phyloP scores from a whole-genome alignment of 768 basidiomycete genomes.

The Infundibulicybe gibba region DNA sequence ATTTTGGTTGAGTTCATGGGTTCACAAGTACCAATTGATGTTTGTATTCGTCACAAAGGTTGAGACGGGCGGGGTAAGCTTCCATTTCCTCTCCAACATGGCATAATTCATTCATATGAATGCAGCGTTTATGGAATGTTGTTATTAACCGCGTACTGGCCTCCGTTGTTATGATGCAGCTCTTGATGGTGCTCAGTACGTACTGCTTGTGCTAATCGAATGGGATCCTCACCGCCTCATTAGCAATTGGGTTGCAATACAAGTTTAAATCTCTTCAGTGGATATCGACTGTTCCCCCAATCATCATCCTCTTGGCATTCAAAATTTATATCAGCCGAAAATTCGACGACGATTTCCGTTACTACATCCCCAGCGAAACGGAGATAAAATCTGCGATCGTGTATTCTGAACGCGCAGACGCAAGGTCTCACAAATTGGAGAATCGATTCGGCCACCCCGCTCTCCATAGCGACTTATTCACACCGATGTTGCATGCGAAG shows the following conservation, averaged over 20 bases:
- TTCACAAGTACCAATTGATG: conserved; percentile 87
- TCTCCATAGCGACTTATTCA: conserved; percentile 65
- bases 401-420: conserved; percentile 60
- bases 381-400: conserved; percentile 61
- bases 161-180: conserved; percentile 71
- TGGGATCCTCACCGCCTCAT: conserved; percentile 1
- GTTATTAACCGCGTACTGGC: conserved; percentile 72
- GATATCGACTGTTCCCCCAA: conserved; percentile 67
- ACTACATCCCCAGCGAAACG: conserved; percentile 63
- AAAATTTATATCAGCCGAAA: conserved; percentile 64
- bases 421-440: conserved; percentile 56
- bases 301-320: conserved; percentile 63
- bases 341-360: conserved; percentile 61
- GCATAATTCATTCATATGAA: conserved; percentile 4
- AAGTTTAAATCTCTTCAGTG: conserved; percentile 56
- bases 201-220: conserved; percentile 8
- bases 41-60: conserved; percentile 75
- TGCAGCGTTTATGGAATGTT: conserved; percentile 74
- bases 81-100: background rate
- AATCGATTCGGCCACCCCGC: conserved; percentile 85
- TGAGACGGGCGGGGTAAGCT: conserved; percentile 77
- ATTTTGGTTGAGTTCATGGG: conserved; percentile 69
- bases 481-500: conserved; percentile 65
- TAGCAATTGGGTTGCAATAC: conserved; percentile 70
- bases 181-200: conserved; percentile 70